These are phyloP conservation scores for Pichia ethanolica DNA, from an alignment of 805 yeast genomes.

Conservation along the genomic window DNA sequence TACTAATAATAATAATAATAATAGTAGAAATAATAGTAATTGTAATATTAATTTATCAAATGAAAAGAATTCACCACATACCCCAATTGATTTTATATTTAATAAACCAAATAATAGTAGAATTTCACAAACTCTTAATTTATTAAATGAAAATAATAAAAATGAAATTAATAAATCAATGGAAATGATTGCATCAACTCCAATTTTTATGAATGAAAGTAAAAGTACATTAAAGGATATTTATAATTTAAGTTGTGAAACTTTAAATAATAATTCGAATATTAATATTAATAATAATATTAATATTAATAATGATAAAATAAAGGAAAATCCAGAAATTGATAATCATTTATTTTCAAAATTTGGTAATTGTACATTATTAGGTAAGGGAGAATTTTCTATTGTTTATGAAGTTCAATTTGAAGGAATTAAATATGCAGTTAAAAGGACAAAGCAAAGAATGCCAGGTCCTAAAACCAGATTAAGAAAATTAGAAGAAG, in stretches of 20 bases:
- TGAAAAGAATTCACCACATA: conserved; percentile 9
- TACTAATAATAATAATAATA: background rate
- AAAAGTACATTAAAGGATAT: conserved; percentile 1
- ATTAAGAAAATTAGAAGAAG: conserved; percentile 62
- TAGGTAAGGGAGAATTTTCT: conserved; percentile 88
- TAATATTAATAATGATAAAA: background rate
- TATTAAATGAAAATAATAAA: background rate
- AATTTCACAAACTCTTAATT: background rate
- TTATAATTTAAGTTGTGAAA: background rate
- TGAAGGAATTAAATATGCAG: conserved; percentile 67
- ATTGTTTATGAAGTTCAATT: conserved; percentile 76
- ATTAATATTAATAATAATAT: too few relatives aligned
- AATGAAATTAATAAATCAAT: background rate
- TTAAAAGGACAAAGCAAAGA: conserved; percentile 74
- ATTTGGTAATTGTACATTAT: conserved; percentile 57
- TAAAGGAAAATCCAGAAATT: conserved; percentile 12
- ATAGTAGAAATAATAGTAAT: too few relatives aligned
- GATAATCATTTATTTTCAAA: conserved; percentile 41
- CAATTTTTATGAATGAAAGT: background rate
- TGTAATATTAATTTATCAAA: too few relatives aligned
- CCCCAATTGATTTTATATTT: conserved; percentile 12
- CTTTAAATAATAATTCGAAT: background rate
- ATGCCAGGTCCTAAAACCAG: conserved; percentile 52
- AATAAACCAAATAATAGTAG: background rate
- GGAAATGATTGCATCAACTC: background rate